Percentiles rank a stretch among this genome's conserved stretches.
phyloP scores from a whole-genome alignment of 2,329 filamentous ascomycete species.

The Emergomyces pasteurianus region DNA sequence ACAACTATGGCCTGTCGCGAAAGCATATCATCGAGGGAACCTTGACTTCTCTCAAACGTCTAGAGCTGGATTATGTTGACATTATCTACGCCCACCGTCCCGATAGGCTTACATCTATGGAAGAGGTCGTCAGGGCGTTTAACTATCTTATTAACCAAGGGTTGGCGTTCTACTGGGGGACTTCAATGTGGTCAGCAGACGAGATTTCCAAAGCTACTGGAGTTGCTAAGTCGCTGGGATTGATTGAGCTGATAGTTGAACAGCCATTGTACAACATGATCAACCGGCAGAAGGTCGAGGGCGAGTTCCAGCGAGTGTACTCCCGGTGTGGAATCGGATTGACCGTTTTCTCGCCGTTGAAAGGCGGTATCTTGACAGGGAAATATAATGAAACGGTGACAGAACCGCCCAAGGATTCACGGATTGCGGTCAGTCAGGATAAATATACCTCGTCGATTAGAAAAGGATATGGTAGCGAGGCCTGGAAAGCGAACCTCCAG shows the following conservation, averaged over 20 bases:
- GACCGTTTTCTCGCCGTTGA: conserved; percentile 53
- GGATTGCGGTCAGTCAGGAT: conserved; percentile 45
- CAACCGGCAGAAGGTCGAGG: conserved; percentile 49
- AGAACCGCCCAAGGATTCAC: conserved; percentile 40
- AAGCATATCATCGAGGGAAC: conserved; percentile 61
- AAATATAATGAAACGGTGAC: conserved; percentile 55
- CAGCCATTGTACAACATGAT: conserved; percentile 59
- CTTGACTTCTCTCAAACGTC: conserved; percentile 45
- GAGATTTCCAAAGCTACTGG: conserved; percentile 55
- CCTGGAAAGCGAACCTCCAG: conserved; percentile 36
- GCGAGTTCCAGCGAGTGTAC: conserved; percentile 50
- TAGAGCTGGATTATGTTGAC: conserved; percentile 57
- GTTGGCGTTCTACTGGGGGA: conserved; percentile 61
- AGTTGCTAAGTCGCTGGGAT: conserved; percentile 46
- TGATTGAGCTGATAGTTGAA: conserved; percentile 43
- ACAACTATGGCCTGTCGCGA: conserved; percentile 56
- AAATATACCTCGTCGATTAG: conserved; percentile 41
- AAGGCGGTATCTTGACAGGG: conserved; percentile 50
- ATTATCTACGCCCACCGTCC: conserved; percentile 60
- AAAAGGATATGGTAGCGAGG: conserved; percentile 33
- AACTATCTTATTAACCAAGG: conserved; percentile 58
- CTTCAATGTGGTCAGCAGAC: conserved; percentile 55
- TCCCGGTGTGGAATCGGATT: conserved; percentile 49
- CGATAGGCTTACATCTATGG: conserved; percentile 55
- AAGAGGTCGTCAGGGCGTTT: conserved; percentile 60